Evolutionary conservation across 106 monocot species (phyloP).

Genomic region (Allium cepa): DNA sequence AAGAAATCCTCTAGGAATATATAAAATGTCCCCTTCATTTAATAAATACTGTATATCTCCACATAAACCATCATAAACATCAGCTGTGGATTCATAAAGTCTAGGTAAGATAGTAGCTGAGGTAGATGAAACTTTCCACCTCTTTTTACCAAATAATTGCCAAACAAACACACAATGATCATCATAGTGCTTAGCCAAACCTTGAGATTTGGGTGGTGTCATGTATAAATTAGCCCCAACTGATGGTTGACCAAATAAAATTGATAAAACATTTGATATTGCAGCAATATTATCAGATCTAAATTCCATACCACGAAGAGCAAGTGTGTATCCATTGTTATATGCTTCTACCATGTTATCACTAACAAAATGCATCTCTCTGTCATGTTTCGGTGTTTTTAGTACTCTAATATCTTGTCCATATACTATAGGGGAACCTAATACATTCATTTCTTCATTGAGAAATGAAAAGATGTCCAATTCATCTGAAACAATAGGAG

Average conservation of each 20-base stretch:
- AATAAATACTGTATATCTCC: constrained; percentile 23
- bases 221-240: constrained; percentile 79
- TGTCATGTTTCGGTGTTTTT: constrained; percentile 27
- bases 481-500: constrained; percentile 74
- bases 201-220: constrained; percentile 76
- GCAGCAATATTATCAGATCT: constrained; percentile 49
- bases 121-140: constrained; percentile 40
- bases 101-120: constrained; percentile 43
- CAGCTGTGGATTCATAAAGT: constrained; percentile 46
- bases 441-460: constrained; percentile 28
- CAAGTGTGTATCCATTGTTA: constrained; percentile 59
- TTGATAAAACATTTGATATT: constrained; percentile 36
- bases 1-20: constrained; percentile 80
- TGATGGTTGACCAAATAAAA: constrained; percentile 86
- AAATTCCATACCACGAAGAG: constrained; percentile 72
- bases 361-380: constrained; percentile 47
- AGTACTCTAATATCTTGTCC: constrained; percentile 72
- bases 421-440: constrained; percentile 55
- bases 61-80: constrained; percentile 5
- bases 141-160: constrained; percentile 61
- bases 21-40: constrained; percentile 67
- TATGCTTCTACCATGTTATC: constrained; percentile 35
- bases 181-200: constrained; percentile 70
- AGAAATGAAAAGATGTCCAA: constrained; percentile 54
- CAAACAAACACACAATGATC: constrained; percentile 95